Evolutionary conservation across 2,329 filamentous ascomycete species (phyloP), one percentile per base, ranked within the genome.

Genomic region (Aureobasidium pullulans): DNA sequence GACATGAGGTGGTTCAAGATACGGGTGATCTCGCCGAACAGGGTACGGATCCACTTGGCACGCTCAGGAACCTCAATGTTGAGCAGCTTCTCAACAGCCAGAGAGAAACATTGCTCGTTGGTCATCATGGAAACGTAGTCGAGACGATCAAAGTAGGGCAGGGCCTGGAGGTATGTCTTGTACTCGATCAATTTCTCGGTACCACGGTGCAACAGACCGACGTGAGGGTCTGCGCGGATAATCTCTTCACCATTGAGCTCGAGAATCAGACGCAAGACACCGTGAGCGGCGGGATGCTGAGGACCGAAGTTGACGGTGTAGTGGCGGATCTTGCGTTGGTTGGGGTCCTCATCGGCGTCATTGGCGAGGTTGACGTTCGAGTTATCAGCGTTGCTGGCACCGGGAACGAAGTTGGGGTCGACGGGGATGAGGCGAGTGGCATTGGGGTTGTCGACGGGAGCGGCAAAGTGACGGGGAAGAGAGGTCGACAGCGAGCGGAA

Each of bases 81-180:
- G 69, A 99, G 81, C 62, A 99, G 83, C 82, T 99, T 99, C 83
- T 99, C 94, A 59, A 97, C 93, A 19, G 91, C 94, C 66, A 99
- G 83, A 39, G 91, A 85, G 77, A 90, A 99, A 72, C 91, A 96
- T 78, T 99, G 94, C 82, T 99, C 94, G 77, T 99, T 99, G 70
- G 94, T 99, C 94, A 99, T 99, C 95, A 99, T 99, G 70, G 91
- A 96, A 68, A 96, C 92, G 76, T 99, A 99, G 77, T 99, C 94
- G 75, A 99, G 82, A 68, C 94, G 90, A 78, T 99, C 94, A 74
- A 99, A 99, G 81, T 99, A 99, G 60, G 94, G 94, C 72, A 99
- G 81, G 60, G 94, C 94, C 81, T 99, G 94, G 71, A 97, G 84
- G 73, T 99, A 99, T 68, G 93, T 96, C 83, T 96, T 96, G 84